These are phyloP conservation scores for Phialocephala sp. DNA, from an alignment of 2,329 filamentous ascomycete genomes.

Conservation along the genomic window DNA sequence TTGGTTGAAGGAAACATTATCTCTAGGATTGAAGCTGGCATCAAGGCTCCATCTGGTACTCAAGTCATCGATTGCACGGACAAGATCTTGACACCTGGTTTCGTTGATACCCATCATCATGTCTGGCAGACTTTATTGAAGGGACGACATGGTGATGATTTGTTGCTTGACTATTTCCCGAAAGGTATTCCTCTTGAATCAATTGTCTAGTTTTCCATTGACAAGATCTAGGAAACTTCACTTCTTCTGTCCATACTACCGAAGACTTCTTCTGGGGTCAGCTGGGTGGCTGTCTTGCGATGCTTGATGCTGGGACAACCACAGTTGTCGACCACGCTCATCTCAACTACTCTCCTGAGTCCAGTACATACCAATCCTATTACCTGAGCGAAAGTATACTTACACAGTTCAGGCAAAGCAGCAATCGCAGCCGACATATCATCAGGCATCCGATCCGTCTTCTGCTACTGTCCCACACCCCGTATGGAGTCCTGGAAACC, in stretches of 20 bases:
- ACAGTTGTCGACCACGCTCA: slow-evolving; percentile 49
- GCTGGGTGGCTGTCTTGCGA: slow-evolving; percentile 48
- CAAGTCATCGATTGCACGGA: slow-evolving; percentile 46
- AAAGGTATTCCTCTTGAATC: slow-evolving; percentile 39
- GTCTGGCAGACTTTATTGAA: slow-evolving; percentile 45
- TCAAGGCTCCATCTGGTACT: slow-evolving; percentile 29
- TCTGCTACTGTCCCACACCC: slow-evolving; percentile 48
- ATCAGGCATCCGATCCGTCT: slow-evolving; percentile 54
- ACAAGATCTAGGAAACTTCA: slow-evolving; percentile 45
- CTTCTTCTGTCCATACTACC: slow-evolving; percentile 44
- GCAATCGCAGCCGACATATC: slow-evolving; percentile 49
- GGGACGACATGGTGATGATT: slow-evolving; percentile 46
- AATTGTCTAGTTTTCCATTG: not conserved
- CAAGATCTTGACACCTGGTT: slow-evolving; percentile 46
- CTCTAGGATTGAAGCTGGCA: slow-evolving; percentile 40
- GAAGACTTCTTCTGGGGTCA: slow-evolving; percentile 55
- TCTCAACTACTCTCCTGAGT: slow-evolving; percentile 42
- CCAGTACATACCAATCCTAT: slow-evolving; percentile 35
- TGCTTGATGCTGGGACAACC: slow-evolving; percentile 50
- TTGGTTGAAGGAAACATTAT: slow-evolving; percentile 43
- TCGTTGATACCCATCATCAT: slow-evolving; percentile 47
- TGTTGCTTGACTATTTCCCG: slow-evolving; percentile 50
- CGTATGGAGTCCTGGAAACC: slow-evolving; percentile 43
- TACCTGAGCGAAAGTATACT: slow-evolving; percentile 13
- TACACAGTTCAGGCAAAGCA: slow-evolving; percentile 36